These are phyloP conservation scores for Pyrenopolyporus hunteri DNA, from an alignment of 495 filamentous ascomycete genomes.

Conservation along the genomic window DNA sequence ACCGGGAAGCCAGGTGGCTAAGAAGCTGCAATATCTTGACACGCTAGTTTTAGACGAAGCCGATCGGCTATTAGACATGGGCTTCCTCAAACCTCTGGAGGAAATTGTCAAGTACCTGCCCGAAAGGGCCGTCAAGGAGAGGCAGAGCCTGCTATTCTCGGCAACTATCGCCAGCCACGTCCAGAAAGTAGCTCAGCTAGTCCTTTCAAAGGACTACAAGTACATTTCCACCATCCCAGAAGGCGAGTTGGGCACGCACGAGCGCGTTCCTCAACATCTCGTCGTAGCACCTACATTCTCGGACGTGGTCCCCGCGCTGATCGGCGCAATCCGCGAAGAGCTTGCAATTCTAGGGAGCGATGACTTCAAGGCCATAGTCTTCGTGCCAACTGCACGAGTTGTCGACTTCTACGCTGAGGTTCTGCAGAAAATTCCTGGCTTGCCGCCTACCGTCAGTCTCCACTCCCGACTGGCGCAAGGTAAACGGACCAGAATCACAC, in stretches of 20 bases:
- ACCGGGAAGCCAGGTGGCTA: not conserved
- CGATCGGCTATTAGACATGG: slow-evolving; percentile 69
- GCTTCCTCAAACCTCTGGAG: slow-evolving; percentile 64
- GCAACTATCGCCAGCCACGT: slow-evolving; percentile 71
- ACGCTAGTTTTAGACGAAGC: slow-evolving; percentile 72
- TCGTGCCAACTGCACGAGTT: slow-evolving; percentile 68
- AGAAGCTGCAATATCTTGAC: slow-evolving; percentile 47
- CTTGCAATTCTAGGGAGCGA: slow-evolving; percentile 52
- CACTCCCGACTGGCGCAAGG: slow-evolving; percentile 66
- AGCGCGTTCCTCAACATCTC: slow-evolving; percentile 65
- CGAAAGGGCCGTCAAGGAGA: slow-evolving; percentile 54
- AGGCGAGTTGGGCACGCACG: slow-evolving; percentile 66
- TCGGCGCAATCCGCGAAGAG: slow-evolving; percentile 50
- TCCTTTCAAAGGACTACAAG: slow-evolving; percentile 61
- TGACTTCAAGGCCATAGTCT: slow-evolving; percentile 70
- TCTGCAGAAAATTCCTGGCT: slow-evolving; percentile 51
- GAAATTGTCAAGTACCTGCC: slow-evolving; percentile 64
- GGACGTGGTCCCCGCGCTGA: slow-evolving; percentile 59
- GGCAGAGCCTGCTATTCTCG: slow-evolving; percentile 76
- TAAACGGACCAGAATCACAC: slow-evolving; percentile 62
- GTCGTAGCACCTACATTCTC: slow-evolving; percentile 60
- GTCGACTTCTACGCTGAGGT: slow-evolving; percentile 57
- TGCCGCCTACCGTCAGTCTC: slow-evolving; percentile 58
- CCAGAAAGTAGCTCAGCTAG: slow-evolving; percentile 63
- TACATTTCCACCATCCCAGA: slow-evolving; percentile 66